Base-by-base conservation (phyloP, 441 rosid species). In the Mallotus repandus region DNA sequence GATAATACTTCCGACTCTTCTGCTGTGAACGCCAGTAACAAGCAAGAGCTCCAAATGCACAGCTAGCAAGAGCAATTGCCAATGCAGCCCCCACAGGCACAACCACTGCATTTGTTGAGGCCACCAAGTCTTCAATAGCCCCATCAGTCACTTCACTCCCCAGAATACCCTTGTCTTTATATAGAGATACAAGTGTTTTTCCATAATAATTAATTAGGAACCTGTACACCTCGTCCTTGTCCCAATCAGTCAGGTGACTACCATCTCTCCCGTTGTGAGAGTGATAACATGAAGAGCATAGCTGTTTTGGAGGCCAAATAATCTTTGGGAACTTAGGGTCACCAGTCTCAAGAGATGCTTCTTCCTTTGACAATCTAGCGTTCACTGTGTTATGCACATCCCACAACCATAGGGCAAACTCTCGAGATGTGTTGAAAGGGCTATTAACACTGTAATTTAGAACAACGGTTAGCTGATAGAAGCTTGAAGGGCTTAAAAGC, bases 11-110 rank as follows among this genome's bases (percentile, higher is more conserved):
- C 71, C 93, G 89, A 81, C 84, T 96, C 94, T 96, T 96, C 89
- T 96, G 98, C 76, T 80, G 97, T 9, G 97, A 88, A 38, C 99
- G 93, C 98, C 99, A 96, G 86, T 88, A 96, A 86, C 97, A 96
- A 13, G 99, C 97, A 14, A 96, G 97, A 0, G 96, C 99, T 74
- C 98, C 98, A 76, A 96, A 96, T 52, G 97, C 97, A 82, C 97
- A 91, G 88, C 98, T 96, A 68, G 97, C 97, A 18, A 96, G 74
- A 35, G 98, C 98, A 68, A 96, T 90, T 18, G 98, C 99, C 85
- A 96, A 82, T 19, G 98, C 99, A 57, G 98, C 99, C 65, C 98
- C 99, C 50, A 91, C 76, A 5, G 98, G 99, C 69, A 96, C 98
- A 69, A 89, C 96, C 10, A 96, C 79, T n/a, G 97, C 94, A 52